A percentile compares a stretch with the other conserved stretches of the same genome.
These are phyloP conservation scores for Solanum chaucha DNA, from an alignment of 257 asterid species.

Conservation along the genomic window DNA sequence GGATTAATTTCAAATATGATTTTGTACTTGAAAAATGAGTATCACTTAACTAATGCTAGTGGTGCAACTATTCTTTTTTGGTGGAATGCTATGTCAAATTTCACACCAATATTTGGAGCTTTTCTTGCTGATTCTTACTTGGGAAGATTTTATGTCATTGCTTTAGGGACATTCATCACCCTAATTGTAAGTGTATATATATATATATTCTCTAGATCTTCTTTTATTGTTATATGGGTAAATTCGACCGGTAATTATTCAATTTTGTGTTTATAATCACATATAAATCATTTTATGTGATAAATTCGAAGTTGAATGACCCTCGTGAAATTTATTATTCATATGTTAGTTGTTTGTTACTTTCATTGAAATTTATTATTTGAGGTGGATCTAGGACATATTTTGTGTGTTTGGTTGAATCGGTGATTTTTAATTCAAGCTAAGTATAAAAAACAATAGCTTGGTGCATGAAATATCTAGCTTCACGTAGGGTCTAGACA, in stretches of 20 bases:
- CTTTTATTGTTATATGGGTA: background rate
- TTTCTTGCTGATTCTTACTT: constrained; percentile 67
- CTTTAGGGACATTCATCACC: constrained; percentile 26
- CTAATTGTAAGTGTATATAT: constrained; percentile 34
- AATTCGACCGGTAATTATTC: too few relatives aligned
- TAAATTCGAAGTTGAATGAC: background rate
- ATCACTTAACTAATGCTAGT: constrained; percentile 37
- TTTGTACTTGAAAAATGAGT: constrained; percentile 31
- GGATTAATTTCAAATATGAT: constrained; percentile 62
- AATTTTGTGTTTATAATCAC: too few relatives aligned
- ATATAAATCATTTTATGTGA: background rate
- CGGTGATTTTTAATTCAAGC: background rate
- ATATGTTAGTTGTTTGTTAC: background rate
- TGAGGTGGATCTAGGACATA: too few relatives aligned
- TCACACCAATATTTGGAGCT: constrained; percentile 75
- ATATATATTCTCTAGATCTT: background rate
- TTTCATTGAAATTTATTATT: background rate
- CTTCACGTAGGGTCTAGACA: background rate
- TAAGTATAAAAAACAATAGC: background rate
- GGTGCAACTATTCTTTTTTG: constrained; percentile 34
- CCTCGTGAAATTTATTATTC: background rate
- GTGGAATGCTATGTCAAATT: constrained; percentile 54
- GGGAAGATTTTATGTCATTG: constrained; percentile 58
- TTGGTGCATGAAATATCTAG: background rate
- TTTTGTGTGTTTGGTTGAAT: background rate